Base-by-base conservation (phyloP, 768 basidiomycete genomes). In the Cystobasidium onofrii region DNA sequence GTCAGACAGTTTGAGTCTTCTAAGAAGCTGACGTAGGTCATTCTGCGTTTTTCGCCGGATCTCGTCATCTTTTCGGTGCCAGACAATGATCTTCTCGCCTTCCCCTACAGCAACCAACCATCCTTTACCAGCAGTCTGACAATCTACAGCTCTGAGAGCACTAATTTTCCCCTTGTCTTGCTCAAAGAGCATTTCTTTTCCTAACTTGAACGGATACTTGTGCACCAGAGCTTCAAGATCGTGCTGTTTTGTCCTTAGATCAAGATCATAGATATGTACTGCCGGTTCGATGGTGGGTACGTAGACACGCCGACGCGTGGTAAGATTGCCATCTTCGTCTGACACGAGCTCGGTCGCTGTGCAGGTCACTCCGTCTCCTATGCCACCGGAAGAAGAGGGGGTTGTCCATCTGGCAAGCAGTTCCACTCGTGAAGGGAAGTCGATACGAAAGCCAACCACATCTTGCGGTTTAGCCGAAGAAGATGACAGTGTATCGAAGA, bases 321-420 rank as follows among this genome's bases (percentile, higher is more conserved):
- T 23, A 10, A 36, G 23, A 3, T 44, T 31, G 20, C 52, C 27
- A 33, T 60, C 69, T 36, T 55, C 6, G 25, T 34, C 65, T 20
- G 12, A 13, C 33, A 34, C 23, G 2, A 57, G 69, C 55, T 71
- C 69, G 34, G 3, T 57, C 1, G 69, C 31, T 9, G 23, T n/a
- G 29, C 50, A 55, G 34, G 61, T 39, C n/a, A 71, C 55, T 34
- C 69, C 69, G 36, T 71, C 69, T 10, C 54, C 52, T 27, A 71
- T 41, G 20, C n/a, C 34, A 2, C 54, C 69, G 23, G 69, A 57
- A 27, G 27, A 55, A 33, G 69, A 46, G 7, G 54, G 50, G 9
- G 55, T 44, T 60, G 69, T 71, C 69, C 69, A 71, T 41, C 69
- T 55, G 4, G 52, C 69, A 18, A 71, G 29, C 25, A 71, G 12